Conservation (phyloP, 306 rosid species). For the Spatholobus suberectus region DNA sequence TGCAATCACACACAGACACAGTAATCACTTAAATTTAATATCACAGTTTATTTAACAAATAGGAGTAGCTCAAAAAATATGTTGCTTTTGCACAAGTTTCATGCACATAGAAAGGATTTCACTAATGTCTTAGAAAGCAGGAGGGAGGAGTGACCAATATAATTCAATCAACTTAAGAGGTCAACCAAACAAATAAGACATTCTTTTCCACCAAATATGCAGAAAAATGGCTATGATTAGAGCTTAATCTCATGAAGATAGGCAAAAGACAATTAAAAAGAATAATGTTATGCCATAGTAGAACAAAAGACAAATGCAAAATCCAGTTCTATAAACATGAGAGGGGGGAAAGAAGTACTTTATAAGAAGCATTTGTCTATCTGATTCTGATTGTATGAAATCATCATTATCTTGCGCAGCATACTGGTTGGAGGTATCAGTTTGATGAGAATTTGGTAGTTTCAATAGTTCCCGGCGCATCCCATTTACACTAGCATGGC, state of each 20-base stretch:
- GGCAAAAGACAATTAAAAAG: background rate
- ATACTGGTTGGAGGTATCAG: constrained; percentile 58
- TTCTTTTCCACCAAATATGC: constrained; percentile 6
- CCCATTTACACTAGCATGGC: constrained; percentile 54
- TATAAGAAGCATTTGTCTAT: constrained; percentile 89
- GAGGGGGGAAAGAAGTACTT: constrained; percentile 51
- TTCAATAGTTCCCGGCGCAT: constrained; percentile 89
- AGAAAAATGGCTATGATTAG: background rate
- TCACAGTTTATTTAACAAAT: background rate
- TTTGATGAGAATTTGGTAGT: constrained; percentile 67
- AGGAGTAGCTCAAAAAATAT: constrained; percentile 2
- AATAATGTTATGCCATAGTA: background rate
- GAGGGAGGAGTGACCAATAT: background rate
- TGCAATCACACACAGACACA: constrained; percentile 7
- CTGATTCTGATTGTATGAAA: constrained; percentile 89
- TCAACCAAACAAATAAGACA: constrained; percentile 26
- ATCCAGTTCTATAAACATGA: constrained; percentile 18
- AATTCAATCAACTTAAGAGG: constrained; percentile 26
- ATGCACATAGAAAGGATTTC: constrained; percentile 25
- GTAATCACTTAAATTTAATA: background rate
- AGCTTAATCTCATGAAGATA: constrained; percentile 3
- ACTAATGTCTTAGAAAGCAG: constrained; percentile 6
- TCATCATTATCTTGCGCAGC: constrained; percentile 69
- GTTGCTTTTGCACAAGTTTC: constrained; percentile 19
- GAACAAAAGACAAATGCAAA: constrained; percentile 27